Percentiles rank a stretch among this genome's conserved stretches.
phyloP scores from a whole-genome alignment of 805 yeast genomes.

The Saccharomyces eubayanus region DNA sequence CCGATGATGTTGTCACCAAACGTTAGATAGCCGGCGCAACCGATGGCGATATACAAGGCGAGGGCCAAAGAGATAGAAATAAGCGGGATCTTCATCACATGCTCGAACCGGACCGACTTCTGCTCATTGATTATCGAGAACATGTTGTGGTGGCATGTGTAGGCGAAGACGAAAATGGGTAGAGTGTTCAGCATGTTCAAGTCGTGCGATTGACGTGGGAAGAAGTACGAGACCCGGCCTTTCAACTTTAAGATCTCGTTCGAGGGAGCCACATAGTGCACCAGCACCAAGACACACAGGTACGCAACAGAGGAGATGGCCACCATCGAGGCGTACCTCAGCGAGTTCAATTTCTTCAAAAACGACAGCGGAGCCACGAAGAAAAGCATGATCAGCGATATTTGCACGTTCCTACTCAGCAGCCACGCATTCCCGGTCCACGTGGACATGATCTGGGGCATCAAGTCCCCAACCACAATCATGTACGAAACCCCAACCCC shows the following conservation, averaged over 20 bases:
- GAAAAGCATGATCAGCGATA: constrained; percentile 43
- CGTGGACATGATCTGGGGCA: constrained; percentile 43
- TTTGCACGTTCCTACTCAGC: constrained; percentile 48
- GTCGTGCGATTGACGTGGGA: constrained; percentile 28
- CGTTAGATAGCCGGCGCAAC: constrained; percentile 71
- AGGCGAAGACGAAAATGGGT: constrained; percentile 84
- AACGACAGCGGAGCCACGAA: constrained; percentile 48
- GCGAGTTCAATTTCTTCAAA: constrained; percentile 64
- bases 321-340: constrained; percentile 72
- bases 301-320: constrained; percentile 75
- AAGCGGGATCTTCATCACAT: constrained; percentile 39
- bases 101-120: constrained; percentile 40
- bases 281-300: constrained; percentile 58
- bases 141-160: constrained; percentile 91
- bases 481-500: constrained; percentile 58
- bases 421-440: constrained; percentile 30
- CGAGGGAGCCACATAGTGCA: constrained; percentile 42
- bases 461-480: constrained; percentile 57
- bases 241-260: constrained; percentile 21
- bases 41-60: constrained; percentile 56
- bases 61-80: constrained; percentile 52
- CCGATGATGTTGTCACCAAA: constrained; percentile 73
- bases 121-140: constrained; percentile 78
- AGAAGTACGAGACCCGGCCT: constrained; percentile 37
- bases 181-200: constrained; percentile 51